Evolutionary conservation across 225 moss, liverwort and hornwort genomes (phyloP), one percentile per base, ranked within the genome.

Genomic region (Bryoerythrophyllum caledonicum): DNA sequence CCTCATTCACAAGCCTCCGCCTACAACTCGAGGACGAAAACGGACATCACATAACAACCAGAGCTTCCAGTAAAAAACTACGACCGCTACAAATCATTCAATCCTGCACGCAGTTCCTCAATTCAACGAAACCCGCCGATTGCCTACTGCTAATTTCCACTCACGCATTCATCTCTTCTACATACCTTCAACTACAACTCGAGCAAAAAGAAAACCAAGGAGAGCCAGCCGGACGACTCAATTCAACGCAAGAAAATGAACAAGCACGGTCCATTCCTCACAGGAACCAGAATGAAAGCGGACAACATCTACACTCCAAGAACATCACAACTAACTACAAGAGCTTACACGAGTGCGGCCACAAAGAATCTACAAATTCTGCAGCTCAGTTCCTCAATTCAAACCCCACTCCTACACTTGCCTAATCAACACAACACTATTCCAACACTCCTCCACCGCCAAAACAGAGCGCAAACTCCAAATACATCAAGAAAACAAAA

Each of bases 211-310:
- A 20, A 28, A 51, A 64, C n/a, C 62, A 52, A 60, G 44, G 53
- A 59, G 74, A 25, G 48, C 27, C 16, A 51, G 32, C 6, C 6
- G 5, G 35, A 54, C 21, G 30, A 78, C 25, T 27, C 7, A 71
- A 9, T 19, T 16, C 41, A 16, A 59, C 69, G 26, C 68, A 72
- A 77, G 61, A 76, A 74, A 78, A 8, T 46, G 26, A 72, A 37
- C 59, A 32, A 67, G 9, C 2, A 7, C 11, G 9, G 21, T 16
- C 67, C 83, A 48, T 72, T 79, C 83, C 57, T 10, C 57, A 57
- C 57, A 57, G 12, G 10, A 13, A 25, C n/a, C 54, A 23, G 23
- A 23, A 7, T 54, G 56, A 46, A 16, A 17, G 16, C 16, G 4
- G 46, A 16, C 46, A 46, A 46, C 46, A 17, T 46, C 16, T 17